Conservation (phyloP, 139 green algal genomes). For the Nannochloris sp. region DNA sequence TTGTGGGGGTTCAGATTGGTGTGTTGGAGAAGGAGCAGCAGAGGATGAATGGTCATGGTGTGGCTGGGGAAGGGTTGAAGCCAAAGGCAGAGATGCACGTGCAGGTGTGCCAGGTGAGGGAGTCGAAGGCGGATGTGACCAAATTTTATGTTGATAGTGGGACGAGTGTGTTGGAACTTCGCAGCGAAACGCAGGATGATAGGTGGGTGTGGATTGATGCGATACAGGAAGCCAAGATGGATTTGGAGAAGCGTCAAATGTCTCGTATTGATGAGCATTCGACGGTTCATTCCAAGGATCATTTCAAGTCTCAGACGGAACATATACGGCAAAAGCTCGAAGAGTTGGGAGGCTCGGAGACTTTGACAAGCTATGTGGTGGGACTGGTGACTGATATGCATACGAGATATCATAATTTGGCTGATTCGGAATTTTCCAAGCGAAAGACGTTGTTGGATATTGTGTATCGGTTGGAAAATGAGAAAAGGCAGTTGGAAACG, state of each 20-base stretch:
- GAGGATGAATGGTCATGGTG: neutral
- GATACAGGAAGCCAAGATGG: slow-evolving; percentile 25
- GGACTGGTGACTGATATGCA: slow-evolving; percentile 43
- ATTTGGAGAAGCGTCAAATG: slow-evolving; percentile 4
- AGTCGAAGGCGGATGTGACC: slow-evolving; percentile 40
- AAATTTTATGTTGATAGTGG: slow-evolving; percentile 75
- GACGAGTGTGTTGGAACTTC: slow-evolving; percentile 40
- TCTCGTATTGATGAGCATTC: neutral
- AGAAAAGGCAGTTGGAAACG: slow-evolving; percentile 56
- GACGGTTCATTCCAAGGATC: neutral
- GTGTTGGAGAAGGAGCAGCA: slow-evolving; percentile 26
- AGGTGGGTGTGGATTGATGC: slow-evolving; percentile 47
- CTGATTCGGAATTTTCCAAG: slow-evolving; percentile 46
- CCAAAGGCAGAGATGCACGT: slow-evolving; percentile 41
- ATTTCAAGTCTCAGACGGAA: neutral
- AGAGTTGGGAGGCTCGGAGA: slow-evolving; percentile 6
- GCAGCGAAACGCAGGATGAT: slow-evolving; percentile 58
- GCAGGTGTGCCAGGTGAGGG: slow-evolving; percentile 46
- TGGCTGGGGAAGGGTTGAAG: slow-evolving; percentile 3
- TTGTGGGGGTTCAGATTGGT: slow-evolving; percentile 37
- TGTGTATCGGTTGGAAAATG: slow-evolving; percentile 47
- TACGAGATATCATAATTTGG: slow-evolving; percentile 28
- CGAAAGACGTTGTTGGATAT: slow-evolving; percentile 38
- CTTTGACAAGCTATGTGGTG: slow-evolving; percentile 27
- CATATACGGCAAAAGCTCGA: neutral